Evolutionary conservation across 179 eudicot genomes (phyloP), one percentile per base, ranked within the genome.

Genomic region (Amaranthus tricolor): DNA sequence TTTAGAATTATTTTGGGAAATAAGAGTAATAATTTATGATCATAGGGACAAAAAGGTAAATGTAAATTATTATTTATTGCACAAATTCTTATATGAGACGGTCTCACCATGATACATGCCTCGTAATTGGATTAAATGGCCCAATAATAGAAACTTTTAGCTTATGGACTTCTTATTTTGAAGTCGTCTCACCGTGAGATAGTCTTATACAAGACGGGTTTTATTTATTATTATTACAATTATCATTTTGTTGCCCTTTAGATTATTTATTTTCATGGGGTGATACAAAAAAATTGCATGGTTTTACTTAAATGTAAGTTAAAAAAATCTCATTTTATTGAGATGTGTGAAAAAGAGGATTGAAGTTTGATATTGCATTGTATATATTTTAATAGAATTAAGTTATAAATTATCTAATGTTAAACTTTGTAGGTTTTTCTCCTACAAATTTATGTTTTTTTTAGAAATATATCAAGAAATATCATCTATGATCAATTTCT

Each of bases 1-100:
- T 57, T 56, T 16, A 31, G 0, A 31, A n/a, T 17, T 40, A 12
- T 24, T 68, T 49, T 47, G 51, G 57, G 61, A n/a, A 49, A 57
- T 24, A 52, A 52, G 16, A n/a, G 31, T 71, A 71, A 70, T 59
- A 49, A 68, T 70, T 31, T 10, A 45, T 76, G 61, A 76, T 61
- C 56, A 58, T 59, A 68, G 57, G 62, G 62, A 2, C 60, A 58
- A 58, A 76, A 54, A 58, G 78, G 59, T 68, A 68, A 51, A 49
- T 31, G 50, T 19, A 68, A 43, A 57, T 57, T 57, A 31, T 31
- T 31, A 31, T 31, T 31, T 31, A 31, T 31, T 31, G 3, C 40
- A 2, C 40, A 31, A 31, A 31, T 31, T 31, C 40, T 31, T 31
- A 4, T 31, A 31, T 31, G 3, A 31, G 40, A 31, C 40, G 3